A percentile compares a stretch with the other conserved stretches of the same genome.
These are phyloP conservation scores for Ustilago esculenta DNA, from an alignment of 1,284 basidiomycete genomes.

Conservation along the genomic window DNA sequence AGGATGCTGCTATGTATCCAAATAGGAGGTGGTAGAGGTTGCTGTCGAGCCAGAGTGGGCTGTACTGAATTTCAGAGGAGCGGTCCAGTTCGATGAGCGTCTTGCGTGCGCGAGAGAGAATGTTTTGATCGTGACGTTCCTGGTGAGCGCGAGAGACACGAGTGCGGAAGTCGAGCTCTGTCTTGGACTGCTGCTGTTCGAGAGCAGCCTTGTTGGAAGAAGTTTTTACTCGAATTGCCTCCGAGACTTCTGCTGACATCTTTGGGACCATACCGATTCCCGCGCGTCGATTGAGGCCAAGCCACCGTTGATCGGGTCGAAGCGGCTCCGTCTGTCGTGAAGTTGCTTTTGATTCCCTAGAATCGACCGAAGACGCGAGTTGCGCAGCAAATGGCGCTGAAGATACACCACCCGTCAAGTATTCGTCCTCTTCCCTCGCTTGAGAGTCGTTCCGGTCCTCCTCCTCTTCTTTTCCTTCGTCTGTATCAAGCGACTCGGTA, in stretches of 20 bases:
- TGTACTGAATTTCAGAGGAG: slow-evolving; percentile 22
- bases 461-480: slow-evolving; percentile 13
- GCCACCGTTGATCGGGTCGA: slow-evolving; percentile 50
- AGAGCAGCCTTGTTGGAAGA: background rate
- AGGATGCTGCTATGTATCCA: slow-evolving; percentile 8
- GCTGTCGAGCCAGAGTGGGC: slow-evolving; percentile 51
- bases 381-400: background rate
- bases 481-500: slow-evolving; percentile 13
- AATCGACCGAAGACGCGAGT: no score
- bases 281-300: slow-evolving; percentile 16
- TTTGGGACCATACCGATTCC: slow-evolving; percentile 35
- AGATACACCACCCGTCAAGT: slow-evolving; percentile 22
- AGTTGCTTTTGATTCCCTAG: no score
- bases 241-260: slow-evolving; percentile 5
- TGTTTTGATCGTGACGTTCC: slow-evolving; percentile 24
- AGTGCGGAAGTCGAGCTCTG: slow-evolving; percentile 27
- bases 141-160: slow-evolving; percentile 19
- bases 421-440: slow-evolving; percentile 30
- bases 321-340: slow-evolving; percentile 18
- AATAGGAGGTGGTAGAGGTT: slow-evolving; percentile 14
- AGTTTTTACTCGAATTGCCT: slow-evolving; percentile 7
- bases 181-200: background rate
- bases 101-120: slow-evolving; percentile 39
- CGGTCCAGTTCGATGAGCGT: slow-evolving; percentile 40
- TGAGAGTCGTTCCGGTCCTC: slow-evolving; percentile 2